Percentiles rank a stretch among this genome's conserved stretches.
These are phyloP conservation scores for Ceratocystis albifundus DNA, from an alignment of 2,329 filamentous ascomycete species.

Conservation along the genomic window DNA sequence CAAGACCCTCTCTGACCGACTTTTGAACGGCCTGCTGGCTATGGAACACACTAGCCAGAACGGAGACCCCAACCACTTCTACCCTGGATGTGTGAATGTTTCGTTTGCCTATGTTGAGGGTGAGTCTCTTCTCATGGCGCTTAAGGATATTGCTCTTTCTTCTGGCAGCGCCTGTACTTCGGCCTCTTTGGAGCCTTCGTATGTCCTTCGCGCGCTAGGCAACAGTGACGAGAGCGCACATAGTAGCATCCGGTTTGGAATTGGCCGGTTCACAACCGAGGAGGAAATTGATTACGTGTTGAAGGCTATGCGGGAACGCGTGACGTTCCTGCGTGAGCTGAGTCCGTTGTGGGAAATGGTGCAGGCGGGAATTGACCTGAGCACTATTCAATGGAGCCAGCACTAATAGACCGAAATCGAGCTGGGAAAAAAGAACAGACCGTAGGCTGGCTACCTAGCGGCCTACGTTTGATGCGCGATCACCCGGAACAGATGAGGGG, in stretches of 20 bases:
- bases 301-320: conserved; percentile 81
- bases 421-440: neutral
- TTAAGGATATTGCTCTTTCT: conserved; percentile 95
- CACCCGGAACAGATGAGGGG: conserved; percentile 11
- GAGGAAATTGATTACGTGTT: conserved; percentile 94
- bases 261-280: conserved; percentile 92
- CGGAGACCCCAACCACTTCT: conserved; percentile 70
- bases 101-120: conserved; percentile 98
- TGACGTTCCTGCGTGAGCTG: conserved; percentile 84
- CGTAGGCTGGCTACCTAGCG: conserved; percentile 14
- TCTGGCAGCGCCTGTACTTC: conserved; percentile 96
- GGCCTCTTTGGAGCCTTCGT: conserved; percentile 89
- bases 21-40: conserved; percentile 68
- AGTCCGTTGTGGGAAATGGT: conserved; percentile 96
- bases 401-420: conserved; percentile 46
- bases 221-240: conserved; percentile 97
- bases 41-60: conserved; percentile 92
- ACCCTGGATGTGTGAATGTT: conserved; percentile 94
- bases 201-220: conserved; percentile 84
- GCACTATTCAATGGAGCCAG: conserved; percentile 97
- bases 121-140: conserved; percentile 92
- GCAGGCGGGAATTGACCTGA: conserved; percentile 88
- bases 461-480: neutral
- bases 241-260: conserved; percentile 94
- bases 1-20: conserved; percentile 66